phyloP scores from a whole-genome alignment of 768 basidiomycete genomes.

The Phlegmacium glaucopus region DNA sequence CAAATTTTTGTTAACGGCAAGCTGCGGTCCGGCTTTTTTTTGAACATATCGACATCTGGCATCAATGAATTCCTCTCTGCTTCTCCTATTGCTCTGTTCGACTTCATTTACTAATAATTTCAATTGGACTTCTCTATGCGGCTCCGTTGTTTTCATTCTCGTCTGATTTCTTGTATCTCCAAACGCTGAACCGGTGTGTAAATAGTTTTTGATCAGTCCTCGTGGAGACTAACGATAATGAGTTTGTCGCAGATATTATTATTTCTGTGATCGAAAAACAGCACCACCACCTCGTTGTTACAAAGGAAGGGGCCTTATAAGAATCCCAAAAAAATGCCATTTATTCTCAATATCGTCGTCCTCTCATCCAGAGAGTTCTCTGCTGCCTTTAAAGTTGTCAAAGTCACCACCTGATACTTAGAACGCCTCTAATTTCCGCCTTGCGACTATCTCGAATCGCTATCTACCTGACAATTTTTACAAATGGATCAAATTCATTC shows the following conservation, averaged over 20 bases:
- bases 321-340: not conserved
- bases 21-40: too few species aligned
- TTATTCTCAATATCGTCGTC: not conserved
- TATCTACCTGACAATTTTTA: not conserved
- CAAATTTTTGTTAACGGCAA: too few species aligned
- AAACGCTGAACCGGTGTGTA: not conserved
- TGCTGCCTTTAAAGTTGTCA: too few species aligned
- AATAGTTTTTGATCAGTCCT: not conserved
- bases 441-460: not conserved
- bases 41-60: too few species aligned
- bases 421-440: not conserved
- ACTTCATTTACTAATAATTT: not conserved
- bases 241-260: not conserved
- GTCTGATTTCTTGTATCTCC: not conserved
- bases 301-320: constrained; percentile 21
- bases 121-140: constrained; percentile 1
- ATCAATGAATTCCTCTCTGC: not conserved
- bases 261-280: constrained; percentile 17
- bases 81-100: too few species aligned
- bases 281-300: constrained; percentile 39
- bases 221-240: not conserved
- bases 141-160: constrained; percentile 3
- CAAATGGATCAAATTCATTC: constrained; percentile 61
- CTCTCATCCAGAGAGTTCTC: not conserved
- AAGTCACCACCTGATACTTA: too few species aligned